phyloP scores from a whole-genome alignment of 2,329 filamentous ascomycete genomes.

The Stagonosporopsis vannaccii region DNA sequence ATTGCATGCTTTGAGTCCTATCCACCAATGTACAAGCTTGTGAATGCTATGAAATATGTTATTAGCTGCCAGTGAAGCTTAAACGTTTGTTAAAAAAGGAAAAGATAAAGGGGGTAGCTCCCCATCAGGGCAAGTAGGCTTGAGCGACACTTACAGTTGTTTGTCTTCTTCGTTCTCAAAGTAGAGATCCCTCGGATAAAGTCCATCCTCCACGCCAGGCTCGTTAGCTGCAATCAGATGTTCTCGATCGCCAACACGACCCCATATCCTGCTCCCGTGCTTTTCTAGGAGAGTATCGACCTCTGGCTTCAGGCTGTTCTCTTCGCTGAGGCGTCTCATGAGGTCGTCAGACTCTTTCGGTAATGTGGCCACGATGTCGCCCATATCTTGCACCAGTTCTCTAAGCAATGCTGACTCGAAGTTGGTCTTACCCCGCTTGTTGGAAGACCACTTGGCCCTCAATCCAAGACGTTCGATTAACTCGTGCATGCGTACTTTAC shows the following conservation, averaged over 20 bases:
- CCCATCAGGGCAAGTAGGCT: neutral
- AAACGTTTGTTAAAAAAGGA: neutral
- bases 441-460: constrained; percentile 48
- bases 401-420: constrained; percentile 46
- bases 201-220: constrained; percentile 40
- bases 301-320: constrained; percentile 39
- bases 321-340: constrained; percentile 37
- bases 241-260: constrained; percentile 38
- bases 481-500: constrained; percentile 47
- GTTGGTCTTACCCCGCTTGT: constrained; percentile 48
- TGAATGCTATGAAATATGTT: constrained; percentile 36
- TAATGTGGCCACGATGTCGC: constrained; percentile 39
- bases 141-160: constrained; percentile 32
- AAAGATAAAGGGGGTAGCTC: no score
- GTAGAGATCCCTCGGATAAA: constrained; percentile 43
- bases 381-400: constrained; percentile 46
- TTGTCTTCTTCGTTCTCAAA: constrained; percentile 44
- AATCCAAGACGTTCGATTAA: constrained; percentile 46
- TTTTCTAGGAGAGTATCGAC: constrained; percentile 41
- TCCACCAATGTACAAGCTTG: constrained; percentile 48
- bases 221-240: constrained; percentile 45
- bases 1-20: constrained; percentile 47
- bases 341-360: constrained; percentile 46
- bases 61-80: constrained; percentile 10
- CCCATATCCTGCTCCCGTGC: constrained; percentile 45